These are phyloP conservation scores for Podaxis pistillaris DNA, from an alignment of 768 basidiomycete genomes.

Conservation along the genomic window DNA sequence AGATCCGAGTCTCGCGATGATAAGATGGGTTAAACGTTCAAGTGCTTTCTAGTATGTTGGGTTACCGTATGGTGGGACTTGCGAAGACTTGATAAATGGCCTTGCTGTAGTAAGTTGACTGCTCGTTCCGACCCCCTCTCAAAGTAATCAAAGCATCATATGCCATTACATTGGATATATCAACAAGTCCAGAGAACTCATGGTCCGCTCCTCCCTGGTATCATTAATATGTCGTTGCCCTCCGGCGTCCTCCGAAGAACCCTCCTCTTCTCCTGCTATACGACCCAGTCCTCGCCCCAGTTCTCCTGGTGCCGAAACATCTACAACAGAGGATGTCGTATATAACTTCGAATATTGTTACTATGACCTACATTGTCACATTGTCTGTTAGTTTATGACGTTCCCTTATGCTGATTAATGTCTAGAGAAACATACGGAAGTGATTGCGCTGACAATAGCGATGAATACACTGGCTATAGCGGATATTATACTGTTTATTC, in stretches of 20 bases:
- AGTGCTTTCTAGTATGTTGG: too few relatives aligned
- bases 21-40: too few relatives aligned
- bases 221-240: neutral
- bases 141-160: too few relatives aligned
- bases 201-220: neutral
- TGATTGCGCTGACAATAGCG: constrained; percentile 59
- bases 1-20: neutral
- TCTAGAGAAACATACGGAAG: constrained; percentile 41
- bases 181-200: too few relatives aligned
- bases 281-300: constrained; percentile 18
- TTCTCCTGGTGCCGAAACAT: constrained; percentile 40
- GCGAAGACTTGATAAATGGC: too few relatives aligned
- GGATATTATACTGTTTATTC: constrained; percentile 56
- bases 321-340: constrained; percentile 52
- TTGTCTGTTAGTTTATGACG: neutral
- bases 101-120: too few relatives aligned
- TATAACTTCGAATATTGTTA: constrained; percentile 64
- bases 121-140: too few relatives aligned
- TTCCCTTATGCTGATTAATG: neutral
- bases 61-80: too few relatives aligned
- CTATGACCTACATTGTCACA: constrained; percentile 44
- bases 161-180: too few relatives aligned
- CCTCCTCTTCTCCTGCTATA: neutral
- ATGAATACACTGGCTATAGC: constrained; percentile 60
- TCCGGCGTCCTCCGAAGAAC: neutral